Evolutionary conservation across 352 stramenopile genomes (phyloP).

Genomic region (Globisporangium echinulatum): DNA sequence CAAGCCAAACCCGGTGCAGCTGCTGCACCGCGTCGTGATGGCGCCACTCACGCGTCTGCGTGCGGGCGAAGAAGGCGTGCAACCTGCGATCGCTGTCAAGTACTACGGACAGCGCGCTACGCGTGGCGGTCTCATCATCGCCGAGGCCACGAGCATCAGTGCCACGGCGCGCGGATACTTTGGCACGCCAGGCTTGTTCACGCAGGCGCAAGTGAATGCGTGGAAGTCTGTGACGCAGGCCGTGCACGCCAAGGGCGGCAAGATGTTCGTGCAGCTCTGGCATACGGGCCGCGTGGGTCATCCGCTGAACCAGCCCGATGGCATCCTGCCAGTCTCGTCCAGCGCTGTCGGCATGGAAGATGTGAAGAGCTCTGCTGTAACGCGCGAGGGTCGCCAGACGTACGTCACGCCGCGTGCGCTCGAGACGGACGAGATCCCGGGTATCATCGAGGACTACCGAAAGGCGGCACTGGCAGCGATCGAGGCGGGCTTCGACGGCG

Average conservation of each 20-base stretch:
- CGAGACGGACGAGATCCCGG: constrained; percentile 61
- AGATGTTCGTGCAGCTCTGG: constrained; percentile 86
- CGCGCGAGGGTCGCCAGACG: constrained; percentile 31
- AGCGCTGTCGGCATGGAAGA: constrained; percentile 26
- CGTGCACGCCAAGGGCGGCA: constrained; percentile 71
- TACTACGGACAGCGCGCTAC: constrained; percentile 65
- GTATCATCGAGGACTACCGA: constrained; percentile 63
- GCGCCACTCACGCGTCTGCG: constrained; percentile 49
- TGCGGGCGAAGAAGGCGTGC: constrained; percentile 32
- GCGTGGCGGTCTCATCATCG: constrained; percentile 46
- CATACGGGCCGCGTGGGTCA: constrained; percentile 79
- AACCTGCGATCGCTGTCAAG: constrained; percentile 30
- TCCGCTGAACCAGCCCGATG: constrained; percentile 49
- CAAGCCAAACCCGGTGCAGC: constrained; percentile 37
- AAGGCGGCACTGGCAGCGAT: constrained; percentile 26
- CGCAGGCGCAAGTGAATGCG: constrained; percentile 32
- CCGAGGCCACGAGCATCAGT: constrained; percentile 56
- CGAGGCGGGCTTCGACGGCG: constrained; percentile 73
- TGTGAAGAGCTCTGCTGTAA: constrained; percentile 28
- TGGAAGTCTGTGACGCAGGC: constrained; percentile 46
- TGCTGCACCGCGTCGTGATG: constrained; percentile 66
- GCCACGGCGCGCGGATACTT: constrained; percentile 34
- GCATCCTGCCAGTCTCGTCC: constrained; percentile 50
- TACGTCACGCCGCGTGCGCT: constrained; percentile 57
- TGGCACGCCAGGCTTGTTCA: constrained; percentile 52